Evolutionary conservation across 495 filamentous ascomycete species (phyloP), one percentile per base, ranked within the genome.

Genomic region (Podospora tetraspora): DNA sequence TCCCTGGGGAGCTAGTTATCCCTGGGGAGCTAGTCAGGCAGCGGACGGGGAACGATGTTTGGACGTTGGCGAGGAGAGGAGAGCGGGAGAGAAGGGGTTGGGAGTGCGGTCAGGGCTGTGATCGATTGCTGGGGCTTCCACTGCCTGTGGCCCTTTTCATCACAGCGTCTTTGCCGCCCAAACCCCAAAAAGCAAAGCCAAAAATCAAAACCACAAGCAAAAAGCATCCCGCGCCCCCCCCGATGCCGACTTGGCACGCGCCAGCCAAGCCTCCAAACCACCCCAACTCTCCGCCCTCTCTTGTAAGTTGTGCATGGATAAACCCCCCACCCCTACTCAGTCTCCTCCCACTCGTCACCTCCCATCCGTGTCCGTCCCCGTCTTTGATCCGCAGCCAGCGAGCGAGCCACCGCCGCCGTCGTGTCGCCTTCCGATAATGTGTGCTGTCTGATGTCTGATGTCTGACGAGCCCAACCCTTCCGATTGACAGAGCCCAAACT

Each of bases 161-260:
- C 43, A 52, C 43, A 8, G 43, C 43, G 43, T 19, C 43, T 52
- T 52, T 52, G 16, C 43, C 43, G 43, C 37, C 37, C 37, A 19
- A 34, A 34, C 13, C 0, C 16, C 37, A 11, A 43, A 34, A 34
- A 13, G 3, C 32, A 34, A 30, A 30, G 8, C 9, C 29, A 30
- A 30, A 30, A 30, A 30, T 9, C 29, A 10, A 30, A 30, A 30
- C 29, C 29, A 27, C 27, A 27, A 27, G 6, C 27, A 27, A 27
- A 25, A 32, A 32, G 30, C 13, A 3, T 13, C 32, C 32, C 12
- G 13, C 32, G 12, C 34, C 13, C 34, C 34, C 34, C 43, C 57
- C 61, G 57, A 23, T 66, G 65, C 65, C 65, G 65, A 61, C 65
- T 66, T 66, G 65, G 65, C 64, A 57, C 43, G 43, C 19, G 24